Evolutionary conservation across 257 asterid genomes (phyloP).

Genomic region (Rehmannia glutinosa): DNA sequence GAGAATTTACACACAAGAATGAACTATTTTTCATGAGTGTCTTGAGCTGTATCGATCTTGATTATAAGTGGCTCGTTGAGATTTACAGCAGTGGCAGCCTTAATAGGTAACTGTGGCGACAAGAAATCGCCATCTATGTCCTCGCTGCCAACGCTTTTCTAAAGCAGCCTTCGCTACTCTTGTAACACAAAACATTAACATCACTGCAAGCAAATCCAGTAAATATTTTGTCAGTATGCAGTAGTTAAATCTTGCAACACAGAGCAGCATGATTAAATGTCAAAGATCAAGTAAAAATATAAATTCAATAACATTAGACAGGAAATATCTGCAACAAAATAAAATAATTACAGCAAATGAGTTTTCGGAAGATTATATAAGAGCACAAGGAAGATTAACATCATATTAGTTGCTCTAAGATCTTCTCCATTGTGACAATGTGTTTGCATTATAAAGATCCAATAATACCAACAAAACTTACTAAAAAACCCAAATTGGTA

Average conservation of each 20-base stretch:
- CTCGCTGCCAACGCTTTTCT: constrained; percentile 75
- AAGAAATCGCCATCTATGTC: constrained; percentile 33
- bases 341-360: no score
- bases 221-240: not conserved
- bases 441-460: no score
- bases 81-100: constrained; percentile 30
- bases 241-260: not conserved
- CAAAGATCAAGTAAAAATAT: no score
- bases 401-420: no score
- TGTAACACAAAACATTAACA: constrained; percentile 54
- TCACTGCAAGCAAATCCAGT: constrained; percentile 41
- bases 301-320: no score
- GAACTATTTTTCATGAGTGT: constrained; percentile 47
- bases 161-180: constrained; percentile 77
- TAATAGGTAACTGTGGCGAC: constrained; percentile 40
- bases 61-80: constrained; percentile 74
- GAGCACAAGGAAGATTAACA: no score
- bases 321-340: no score
- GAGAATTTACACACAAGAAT: constrained; percentile 44
- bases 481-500: no score
- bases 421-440: no score
- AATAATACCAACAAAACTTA: no score
- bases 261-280: not conserved
- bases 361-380: no score
- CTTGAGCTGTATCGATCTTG: constrained; percentile 58